Base-by-base conservation (phyloP, 129 eudicot genomes). In the Saposhnikovia divaricata region DNA sequence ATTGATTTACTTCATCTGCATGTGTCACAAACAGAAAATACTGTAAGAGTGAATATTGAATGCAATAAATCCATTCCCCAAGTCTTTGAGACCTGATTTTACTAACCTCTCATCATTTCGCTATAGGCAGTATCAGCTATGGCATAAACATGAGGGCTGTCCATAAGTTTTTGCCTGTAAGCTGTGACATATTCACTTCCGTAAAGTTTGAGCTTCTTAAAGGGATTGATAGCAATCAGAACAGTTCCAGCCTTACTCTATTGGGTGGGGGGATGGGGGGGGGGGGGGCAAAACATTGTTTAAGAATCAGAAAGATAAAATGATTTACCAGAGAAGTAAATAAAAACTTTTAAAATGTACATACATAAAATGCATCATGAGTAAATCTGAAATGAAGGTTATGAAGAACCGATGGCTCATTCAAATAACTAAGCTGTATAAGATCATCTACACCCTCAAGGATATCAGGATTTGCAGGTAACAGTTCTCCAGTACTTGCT, bases 201-300 rank as follows among this genome's bases (percentile, higher is more conserved):
- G 78, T 85, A 89, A 45, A 85, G 72, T 39, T 81, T 83, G 42
- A 88, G 83, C 81, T 88, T 91, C 86, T 90, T 95, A 86, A 90
- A 95, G 18, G 98, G 98, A 84, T 95, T 95, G 79, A 95, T 83
- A 40, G 94, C 98, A 66, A 95, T 83, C 50, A 95, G 66, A 81
- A 90, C 93, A 59, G 96, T 89, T 69, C 98, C 97, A 39, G 97
- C 97, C 85, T 89, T 95, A 71, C 96, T 95, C 98, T 95, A 48
- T 74, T 61, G 31, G 86, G 86, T 74, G 47, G 48, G 79, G 81
- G n/a, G n/a, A n/a, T n/a, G n/a, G n/a, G n/a, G n/a, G 6, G 53
- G 85, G 85, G 76, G 53, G 55, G 78, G 82, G 5, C 51, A 80
- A 61, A 81, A 74, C 74, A 51, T 59, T 47, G 27, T 46, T 77